Conservation (phyloP, 2,329 filamentous ascomycete genomes). For the Diplodia seriata region DNA sequence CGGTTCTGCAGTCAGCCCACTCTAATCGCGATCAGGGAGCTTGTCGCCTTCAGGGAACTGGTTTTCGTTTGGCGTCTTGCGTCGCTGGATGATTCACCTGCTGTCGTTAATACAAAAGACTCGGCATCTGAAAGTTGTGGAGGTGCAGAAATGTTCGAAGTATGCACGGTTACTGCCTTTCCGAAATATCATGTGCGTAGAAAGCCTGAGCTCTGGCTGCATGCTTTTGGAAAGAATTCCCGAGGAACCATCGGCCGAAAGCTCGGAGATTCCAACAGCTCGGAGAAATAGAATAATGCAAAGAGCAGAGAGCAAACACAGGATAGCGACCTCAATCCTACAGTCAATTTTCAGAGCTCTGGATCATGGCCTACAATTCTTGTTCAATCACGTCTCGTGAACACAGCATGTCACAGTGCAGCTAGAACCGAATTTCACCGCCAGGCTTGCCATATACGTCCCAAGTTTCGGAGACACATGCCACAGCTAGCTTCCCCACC, state of each 20-base stretch:
- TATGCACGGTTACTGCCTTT: not conserved
- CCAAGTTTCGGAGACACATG: not conserved
- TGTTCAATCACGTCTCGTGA: not conserved
- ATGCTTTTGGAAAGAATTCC: not conserved
- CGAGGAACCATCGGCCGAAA: not conserved
- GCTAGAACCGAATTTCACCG: no score
- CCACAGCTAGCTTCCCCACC: constrained; percentile 7
- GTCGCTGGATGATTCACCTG: not conserved
- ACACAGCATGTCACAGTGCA: not conserved
- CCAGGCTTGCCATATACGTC: not conserved
- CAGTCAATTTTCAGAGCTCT: not conserved
- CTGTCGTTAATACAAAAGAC: not conserved
- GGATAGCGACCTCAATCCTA: not conserved
- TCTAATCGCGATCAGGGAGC: not conserved
- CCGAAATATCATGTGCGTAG: not conserved
- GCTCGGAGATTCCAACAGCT: not conserved
- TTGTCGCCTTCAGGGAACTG: not conserved
- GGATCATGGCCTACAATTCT: not conserved
- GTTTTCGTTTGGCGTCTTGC: not conserved
- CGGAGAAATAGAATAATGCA: not conserved
- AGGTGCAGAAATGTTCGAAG: not conserved
- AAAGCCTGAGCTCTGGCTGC: not conserved
- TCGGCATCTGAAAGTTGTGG: not conserved
- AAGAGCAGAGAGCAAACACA: not conserved
- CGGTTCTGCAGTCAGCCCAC: not conserved